Evolutionary conservation across 768 basidiomycete genomes (phyloP).

Genomic region (Galerina sulciceps): DNA sequence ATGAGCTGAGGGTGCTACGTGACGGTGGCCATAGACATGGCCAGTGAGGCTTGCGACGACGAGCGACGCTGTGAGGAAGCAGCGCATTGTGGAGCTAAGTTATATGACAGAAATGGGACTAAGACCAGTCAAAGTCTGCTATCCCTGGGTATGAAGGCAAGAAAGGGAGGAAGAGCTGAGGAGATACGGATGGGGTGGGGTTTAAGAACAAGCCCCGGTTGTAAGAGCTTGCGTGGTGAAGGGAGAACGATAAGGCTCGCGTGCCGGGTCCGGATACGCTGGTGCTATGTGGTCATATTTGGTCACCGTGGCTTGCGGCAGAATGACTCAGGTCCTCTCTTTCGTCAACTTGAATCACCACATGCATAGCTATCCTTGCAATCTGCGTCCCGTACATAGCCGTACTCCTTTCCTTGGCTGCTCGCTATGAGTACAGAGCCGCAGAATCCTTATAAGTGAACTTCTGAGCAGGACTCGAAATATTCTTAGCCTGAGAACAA

Average conservation of each 20-base stretch:
- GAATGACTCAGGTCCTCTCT: slow-evolving; percentile 20
- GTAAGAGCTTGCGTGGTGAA: slow-evolving; percentile 16
- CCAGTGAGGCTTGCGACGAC: slow-evolving; percentile 64
- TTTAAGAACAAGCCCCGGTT: slow-evolving; percentile 27
- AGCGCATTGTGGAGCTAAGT: slow-evolving; percentile 51
- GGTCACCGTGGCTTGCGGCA: slow-evolving; percentile 19
- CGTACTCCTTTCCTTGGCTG: background rate
- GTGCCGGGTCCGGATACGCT: slow-evolving; percentile 11
- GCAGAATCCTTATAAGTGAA: background rate
- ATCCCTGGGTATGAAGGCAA: slow-evolving; percentile 5
- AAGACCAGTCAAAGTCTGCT: slow-evolving; percentile 21
- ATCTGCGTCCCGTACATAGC: background rate
- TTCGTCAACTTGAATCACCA: slow-evolving; percentile 11
- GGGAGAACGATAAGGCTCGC: slow-evolving; percentile 20
- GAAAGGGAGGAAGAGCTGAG: background rate
- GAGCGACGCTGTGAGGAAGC: slow-evolving; percentile 66
- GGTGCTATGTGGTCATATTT: slow-evolving; percentile 19
- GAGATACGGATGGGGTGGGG: slow-evolving; percentile 17
- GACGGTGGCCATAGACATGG: slow-evolving; percentile 51
- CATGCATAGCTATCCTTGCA: slow-evolving; percentile 3
- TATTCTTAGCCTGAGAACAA: background rate
- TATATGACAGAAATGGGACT: slow-evolving; percentile 11
- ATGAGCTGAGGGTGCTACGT: slow-evolving; percentile 20
- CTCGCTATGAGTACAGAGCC: background rate
- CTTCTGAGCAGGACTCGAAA: background rate